Conservation (phyloP, 1,139 yeast genomes). For the Sugiyamaella castrensis region DNA sequence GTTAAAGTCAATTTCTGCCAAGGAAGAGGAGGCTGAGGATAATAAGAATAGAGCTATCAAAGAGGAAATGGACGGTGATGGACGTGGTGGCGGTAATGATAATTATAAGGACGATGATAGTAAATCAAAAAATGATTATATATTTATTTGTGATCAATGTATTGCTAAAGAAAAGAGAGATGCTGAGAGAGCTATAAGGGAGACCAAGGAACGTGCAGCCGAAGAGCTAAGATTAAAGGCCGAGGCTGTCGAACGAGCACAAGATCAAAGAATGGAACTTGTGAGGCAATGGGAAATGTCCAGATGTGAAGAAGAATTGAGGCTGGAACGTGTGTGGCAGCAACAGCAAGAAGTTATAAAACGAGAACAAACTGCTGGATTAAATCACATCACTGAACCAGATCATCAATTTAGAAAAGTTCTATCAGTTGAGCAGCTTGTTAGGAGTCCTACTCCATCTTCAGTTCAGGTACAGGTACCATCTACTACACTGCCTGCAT, state of each 20-base stretch:
- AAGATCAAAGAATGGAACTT: background rate
- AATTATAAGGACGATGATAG: background rate
- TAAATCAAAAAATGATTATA: slow-evolving; percentile 1
- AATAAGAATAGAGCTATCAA: slow-evolving; percentile 4
- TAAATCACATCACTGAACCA: no score
- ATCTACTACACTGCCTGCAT: no score
- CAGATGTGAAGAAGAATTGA: background rate
- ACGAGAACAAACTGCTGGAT: no score
- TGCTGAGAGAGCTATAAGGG: slow-evolving; percentile 10
- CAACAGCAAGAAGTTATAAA: background rate
- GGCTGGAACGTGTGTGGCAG: background rate
- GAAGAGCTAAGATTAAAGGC: slow-evolving; percentile 4
- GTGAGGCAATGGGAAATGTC: background rate
- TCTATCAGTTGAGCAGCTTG: no score
- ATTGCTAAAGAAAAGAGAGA: slow-evolving; percentile 10
- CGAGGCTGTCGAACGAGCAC: background rate
- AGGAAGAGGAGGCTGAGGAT: slow-evolving; percentile 12
- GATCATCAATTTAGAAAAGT: no score
- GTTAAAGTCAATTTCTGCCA: slow-evolving; percentile 8
- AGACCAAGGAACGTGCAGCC: slow-evolving; percentile 3
- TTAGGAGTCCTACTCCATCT: no score
- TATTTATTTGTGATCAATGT: slow-evolving; percentile 7
- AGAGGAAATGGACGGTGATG: background rate
- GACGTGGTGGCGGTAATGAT: background rate
- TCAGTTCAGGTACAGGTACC: no score